phyloP scores from a whole-genome alignment of 78 protist species.

The Mastigamoeba balamuthi region DNA sequence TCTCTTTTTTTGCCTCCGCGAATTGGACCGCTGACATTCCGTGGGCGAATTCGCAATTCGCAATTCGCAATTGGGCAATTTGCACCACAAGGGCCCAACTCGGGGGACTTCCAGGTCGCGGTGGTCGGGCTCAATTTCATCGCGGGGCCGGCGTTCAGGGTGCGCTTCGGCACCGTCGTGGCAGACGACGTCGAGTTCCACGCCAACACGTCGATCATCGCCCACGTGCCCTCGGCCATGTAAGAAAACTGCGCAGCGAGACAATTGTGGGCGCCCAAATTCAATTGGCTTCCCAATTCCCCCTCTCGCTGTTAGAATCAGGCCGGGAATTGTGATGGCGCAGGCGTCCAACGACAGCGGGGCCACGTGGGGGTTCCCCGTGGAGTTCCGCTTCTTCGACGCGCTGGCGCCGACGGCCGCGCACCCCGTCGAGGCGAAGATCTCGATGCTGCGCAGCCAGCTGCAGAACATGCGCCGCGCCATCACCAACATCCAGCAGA shows the following conservation, averaged over 20 bases:
- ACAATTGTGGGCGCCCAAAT: background rate
- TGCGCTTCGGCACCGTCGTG: slow-evolving; percentile 1
- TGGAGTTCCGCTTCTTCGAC: slow-evolving; percentile 16
- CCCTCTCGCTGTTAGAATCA: too few relatives aligned
- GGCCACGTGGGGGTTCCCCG: slow-evolving; percentile 13
- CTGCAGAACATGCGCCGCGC: slow-evolving; percentile 28
- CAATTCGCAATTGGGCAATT: too few relatives aligned
- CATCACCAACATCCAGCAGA: slow-evolving; percentile 9
- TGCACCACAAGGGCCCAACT: background rate
- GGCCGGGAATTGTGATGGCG: slow-evolving; percentile 6
- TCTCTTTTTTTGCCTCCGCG: background rate
- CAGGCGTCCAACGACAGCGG: slow-evolving; percentile 31
- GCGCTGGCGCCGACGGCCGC: background rate
- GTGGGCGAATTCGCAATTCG: too few relatives aligned
- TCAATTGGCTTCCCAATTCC: too few relatives aligned
- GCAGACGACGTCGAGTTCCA: slow-evolving; percentile 34
- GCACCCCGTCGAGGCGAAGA: slow-evolving; percentile 9
- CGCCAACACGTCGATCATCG: slow-evolving; percentile 6
- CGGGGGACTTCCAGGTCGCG: slow-evolving; percentile 25
- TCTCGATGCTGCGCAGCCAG: slow-evolving; percentile 7
- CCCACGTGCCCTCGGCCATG: slow-evolving; percentile 3
- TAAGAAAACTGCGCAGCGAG: background rate
- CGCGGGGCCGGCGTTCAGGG: slow-evolving; percentile 12
- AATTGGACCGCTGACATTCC: background rate
- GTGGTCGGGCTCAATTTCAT: slow-evolving; percentile 28